Base-by-base conservation (phyloP, 2,329 filamentous ascomycete genomes). In the Hirsutella minnesotensis region DNA sequence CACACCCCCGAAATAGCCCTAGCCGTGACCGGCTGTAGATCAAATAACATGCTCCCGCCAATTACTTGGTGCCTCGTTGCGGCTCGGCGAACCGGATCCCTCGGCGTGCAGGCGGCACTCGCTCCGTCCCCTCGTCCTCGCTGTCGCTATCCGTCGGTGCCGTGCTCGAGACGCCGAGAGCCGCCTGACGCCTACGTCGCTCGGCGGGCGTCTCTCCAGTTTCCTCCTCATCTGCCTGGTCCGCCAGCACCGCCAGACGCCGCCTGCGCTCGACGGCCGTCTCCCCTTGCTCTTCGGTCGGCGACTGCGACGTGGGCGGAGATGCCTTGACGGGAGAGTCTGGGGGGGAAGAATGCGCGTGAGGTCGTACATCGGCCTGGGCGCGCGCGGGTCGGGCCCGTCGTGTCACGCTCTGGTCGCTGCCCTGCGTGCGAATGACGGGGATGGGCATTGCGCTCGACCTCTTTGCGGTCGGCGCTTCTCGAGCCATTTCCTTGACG, bases 131-230 rank as follows among this genome's bases (percentile, higher is more conserved):
- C 46, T 79, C 76, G 20, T 80, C 78, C 20, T 64, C 62, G 22
- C 56, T 62, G 29, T 80, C 71, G 44, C 68, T 75, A 43, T 70
- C 68, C 38, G 67, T 70, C 16, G 65, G 66, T 0, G 57, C 62
- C 3, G 58, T 60, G 8, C 59, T 56, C 15, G 65, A 62, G 47
- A 83, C 67, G 9, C 84, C 83, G 2, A 90, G 64, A 1, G 85
- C 86, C 1, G 83, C 83, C 52, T 87, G 78, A 52, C 86, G 75
- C 42, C 86, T 70, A 34, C 83, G 73, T 44, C 81, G 70, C 60
- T 90, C 86, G 0, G 84, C 85, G 0, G 83, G 80, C 0, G 83
- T 88, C 62, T 89, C 85, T 29, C 65, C 69, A 29, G 67, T 67
- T 4, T 59, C 54, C 3, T 56, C 54, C 3, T 54, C 55, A 16